Percentiles rank a stretch among this genome's conserved stretches.
phyloP scores from a whole-genome alignment of 129 eudicot genomes.

The Dittrichia graveolens region DNA sequence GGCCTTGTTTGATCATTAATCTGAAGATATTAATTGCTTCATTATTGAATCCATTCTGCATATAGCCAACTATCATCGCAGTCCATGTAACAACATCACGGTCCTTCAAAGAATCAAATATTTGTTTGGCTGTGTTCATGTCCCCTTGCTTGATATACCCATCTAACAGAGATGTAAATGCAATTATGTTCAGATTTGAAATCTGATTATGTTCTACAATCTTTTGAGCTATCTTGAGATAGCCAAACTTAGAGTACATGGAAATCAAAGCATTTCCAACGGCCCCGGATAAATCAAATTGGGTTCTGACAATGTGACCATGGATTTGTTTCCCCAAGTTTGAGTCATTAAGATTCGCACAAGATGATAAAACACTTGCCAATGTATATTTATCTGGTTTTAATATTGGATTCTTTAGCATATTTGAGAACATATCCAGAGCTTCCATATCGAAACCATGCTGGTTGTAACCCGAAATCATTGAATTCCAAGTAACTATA shows the following conservation, averaged over 20 bases:
- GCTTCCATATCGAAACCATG: constrained; percentile 60
- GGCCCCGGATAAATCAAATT: constrained; percentile 51
- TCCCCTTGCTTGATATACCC: constrained; percentile 78
- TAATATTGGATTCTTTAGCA: constrained; percentile 45
- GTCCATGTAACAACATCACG: constrained; percentile 90
- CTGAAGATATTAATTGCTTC: constrained; percentile 64
- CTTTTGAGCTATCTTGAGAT: constrained; percentile 52
- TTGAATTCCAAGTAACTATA: constrained; percentile 75
- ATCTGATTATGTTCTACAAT: constrained; percentile 36
- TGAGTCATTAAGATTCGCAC: constrained; percentile 57
- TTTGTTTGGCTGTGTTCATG: constrained; percentile 51
- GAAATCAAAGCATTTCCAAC: constrained; percentile 78
- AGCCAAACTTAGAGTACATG: constrained; percentile 71
- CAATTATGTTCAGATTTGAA: constrained; percentile 50
- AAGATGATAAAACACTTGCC: constrained; percentile 72
- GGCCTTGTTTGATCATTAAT: constrained; percentile 63
- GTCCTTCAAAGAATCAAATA: constrained; percentile 61
- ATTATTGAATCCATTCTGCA: constrained; percentile 61
- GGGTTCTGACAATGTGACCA: constrained; percentile 51
- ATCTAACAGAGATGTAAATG: constrained; percentile 70
- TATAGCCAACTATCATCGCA: constrained; percentile 84
- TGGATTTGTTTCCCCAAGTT: constrained; percentile 66
- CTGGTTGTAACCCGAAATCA: constrained; percentile 81
- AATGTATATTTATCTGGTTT: constrained; percentile 69
- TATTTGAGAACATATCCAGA: constrained; percentile 48